Percentiles rank a stretch among this genome's conserved stretches.
Conservation (phyloP, 352 stramenopile genomes). For the Globisporangium canariense region DNA sequence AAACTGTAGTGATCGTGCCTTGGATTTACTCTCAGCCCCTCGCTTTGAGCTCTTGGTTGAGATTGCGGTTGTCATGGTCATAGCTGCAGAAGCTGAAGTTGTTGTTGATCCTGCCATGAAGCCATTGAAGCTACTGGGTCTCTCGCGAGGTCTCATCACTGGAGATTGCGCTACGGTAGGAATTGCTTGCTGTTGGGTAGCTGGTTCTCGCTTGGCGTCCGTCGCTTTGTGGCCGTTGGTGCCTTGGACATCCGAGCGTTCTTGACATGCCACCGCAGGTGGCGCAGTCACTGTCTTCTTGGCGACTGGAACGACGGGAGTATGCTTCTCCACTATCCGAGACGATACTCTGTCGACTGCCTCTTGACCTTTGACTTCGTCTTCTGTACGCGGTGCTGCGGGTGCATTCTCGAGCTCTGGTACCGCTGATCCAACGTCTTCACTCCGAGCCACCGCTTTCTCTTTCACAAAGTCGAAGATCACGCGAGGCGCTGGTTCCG, state of each 20-base stretch:
- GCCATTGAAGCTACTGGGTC: background rate
- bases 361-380: background rate
- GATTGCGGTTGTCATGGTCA: background rate
- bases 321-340: background rate
- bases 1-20: background rate
- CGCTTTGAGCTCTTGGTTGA: background rate
- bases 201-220: background rate
- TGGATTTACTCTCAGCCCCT: background rate
- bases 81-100: background rate
- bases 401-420: background rate
- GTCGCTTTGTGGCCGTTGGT: background rate
- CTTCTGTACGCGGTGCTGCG: background rate
- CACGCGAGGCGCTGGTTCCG: constrained; percentile 38
- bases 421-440: constrained; percentile 9
- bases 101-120: background rate
- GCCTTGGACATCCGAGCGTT: background rate
- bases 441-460: background rate
- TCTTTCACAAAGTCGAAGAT: constrained; percentile 27
- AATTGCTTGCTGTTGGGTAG: background rate
- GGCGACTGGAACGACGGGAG: background rate
- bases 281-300: background rate
- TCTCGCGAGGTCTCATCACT: background rate
- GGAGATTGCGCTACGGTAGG: background rate
- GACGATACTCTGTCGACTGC: background rate
- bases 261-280: background rate